Evolutionary conservation across 129 eudicot genomes (phyloP).

Genomic region (Mikania micrantha): DNA sequence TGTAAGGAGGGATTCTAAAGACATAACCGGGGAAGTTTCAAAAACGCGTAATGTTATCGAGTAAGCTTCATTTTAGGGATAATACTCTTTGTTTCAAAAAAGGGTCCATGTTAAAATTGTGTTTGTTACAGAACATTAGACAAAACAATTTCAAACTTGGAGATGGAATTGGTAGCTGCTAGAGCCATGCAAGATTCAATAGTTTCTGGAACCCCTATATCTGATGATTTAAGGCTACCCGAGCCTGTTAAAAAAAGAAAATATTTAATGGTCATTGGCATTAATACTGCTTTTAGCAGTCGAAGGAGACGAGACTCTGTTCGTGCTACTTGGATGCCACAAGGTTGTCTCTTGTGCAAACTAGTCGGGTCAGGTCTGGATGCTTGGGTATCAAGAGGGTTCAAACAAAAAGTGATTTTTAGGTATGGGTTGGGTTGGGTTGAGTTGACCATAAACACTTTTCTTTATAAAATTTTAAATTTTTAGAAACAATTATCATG

Average conservation of each 20-base stretch:
- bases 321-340: constrained; percentile 99
- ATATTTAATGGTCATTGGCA: constrained; percentile 81
- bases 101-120: neutral
- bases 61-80: constrained; percentile 36
- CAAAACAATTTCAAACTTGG: constrained; percentile 76
- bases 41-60: constrained; percentile 57
- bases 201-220: constrained; percentile 56
- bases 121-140: constrained; percentile 45
- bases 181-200: constrained; percentile 85
- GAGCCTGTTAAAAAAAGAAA: constrained; percentile 57
- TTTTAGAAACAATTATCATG: neutral
- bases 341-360: constrained; percentile 37
- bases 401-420: neutral
- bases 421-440: neutral
- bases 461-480: neutral
- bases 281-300: constrained; percentile 94
- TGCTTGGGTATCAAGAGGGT: neutral
- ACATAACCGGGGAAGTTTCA: constrained; percentile 47
- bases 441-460: neutral
- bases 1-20: constrained; percentile 36
- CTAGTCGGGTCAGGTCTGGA: neutral
- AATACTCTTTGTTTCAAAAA: neutral
- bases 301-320: constrained; percentile 87
- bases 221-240: constrained; percentile 39
- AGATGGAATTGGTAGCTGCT: constrained; percentile 96